Base-by-base conservation (phyloP, 177 flowering plant genomes). In the Vitis hybrid region DNA sequence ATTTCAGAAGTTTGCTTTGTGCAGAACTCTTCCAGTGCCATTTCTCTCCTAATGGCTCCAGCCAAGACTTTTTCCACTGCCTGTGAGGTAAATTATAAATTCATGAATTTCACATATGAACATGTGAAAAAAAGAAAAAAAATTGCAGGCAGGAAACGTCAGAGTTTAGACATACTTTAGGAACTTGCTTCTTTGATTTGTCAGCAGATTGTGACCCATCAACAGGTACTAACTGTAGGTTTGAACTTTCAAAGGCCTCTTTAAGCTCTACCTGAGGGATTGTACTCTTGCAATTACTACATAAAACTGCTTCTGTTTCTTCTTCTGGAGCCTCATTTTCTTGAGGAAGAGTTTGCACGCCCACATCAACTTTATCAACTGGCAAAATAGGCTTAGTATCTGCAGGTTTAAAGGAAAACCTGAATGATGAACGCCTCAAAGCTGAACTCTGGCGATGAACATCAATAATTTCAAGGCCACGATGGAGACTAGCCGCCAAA, bases 11-110 rank as follows among this genome's bases (percentile, higher is more conserved):
- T 72, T 86, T 93, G 94, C 78, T 83, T 92, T 48, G 90, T 79
- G 75, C 95, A 91, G 61, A 82, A 81, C 65, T 93, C 98, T 79
- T 93, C 97, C 8, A 96, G 75, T 68, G 99, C 98, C 94, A 93
- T 92, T 83, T 96, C 99, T 79, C 99, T 90, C 75, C 99, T 82
- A 18, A 96, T 84, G 21, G 98, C 89, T 78, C 97, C 99, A 8
- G 99, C 97, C 79, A 96, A 82, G 65, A 96, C 99, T 79, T 90
- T 93, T 75, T 93, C 92, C 60, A 96, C 99, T 57, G 94, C 98
- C 99, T 96, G 87, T 55, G 54, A 12, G 63, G 32, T n/a, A 27
- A 48, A 60, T 15, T 63, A 58, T 27, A 66, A 56, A 10, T 32
- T 52, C 62, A 69, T 40, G 46, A 40, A 40, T 40, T 40, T 40